Percentiles rank a stretch among this genome's conserved stretches.
Evolutionary conservation across 2,329 filamentous ascomycete genomes (phyloP).

Genomic region (Diaporthe australafricana): DNA sequence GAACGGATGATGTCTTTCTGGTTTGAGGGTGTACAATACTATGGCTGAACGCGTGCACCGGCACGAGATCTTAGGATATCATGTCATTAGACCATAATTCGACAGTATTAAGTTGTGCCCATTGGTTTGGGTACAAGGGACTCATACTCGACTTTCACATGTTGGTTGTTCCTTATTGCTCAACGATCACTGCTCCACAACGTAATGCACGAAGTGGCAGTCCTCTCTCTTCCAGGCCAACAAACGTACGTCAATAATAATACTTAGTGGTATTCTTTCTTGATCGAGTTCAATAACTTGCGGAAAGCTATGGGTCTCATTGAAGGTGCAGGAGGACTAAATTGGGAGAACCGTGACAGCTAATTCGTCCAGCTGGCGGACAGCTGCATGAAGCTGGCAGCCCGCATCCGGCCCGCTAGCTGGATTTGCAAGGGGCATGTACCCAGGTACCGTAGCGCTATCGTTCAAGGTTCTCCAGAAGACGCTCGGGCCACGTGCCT

Average conservation of each 20-base stretch:
- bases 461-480: constrained; percentile 4
- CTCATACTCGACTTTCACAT: background rate
- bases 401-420: background rate
- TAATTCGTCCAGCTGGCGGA: background rate
- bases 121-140: background rate
- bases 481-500: constrained; percentile 26
- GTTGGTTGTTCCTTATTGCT: background rate
- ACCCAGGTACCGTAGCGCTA: background rate
- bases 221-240: background rate
- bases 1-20: constrained; percentile 8
- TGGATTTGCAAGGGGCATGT: background rate
- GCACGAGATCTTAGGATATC: background rate
- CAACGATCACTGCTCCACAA: background rate
- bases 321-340: background rate
- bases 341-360: background rate
- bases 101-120: background rate
- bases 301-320: background rate
- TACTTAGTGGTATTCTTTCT: background rate
- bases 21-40: constrained; percentile 22
- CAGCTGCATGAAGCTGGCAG: background rate
- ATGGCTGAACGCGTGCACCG: background rate
- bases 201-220: background rate
- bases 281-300: background rate
- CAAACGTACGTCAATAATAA: background rate
- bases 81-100: constrained; percentile 13